A percentile compares a stretch with the other conserved stretches of the same genome.
These are phyloP conservation scores for Cryphonectria parasitica DNA, from an alignment of 2,329 filamentous ascomycete species.

Conservation along the genomic window DNA sequence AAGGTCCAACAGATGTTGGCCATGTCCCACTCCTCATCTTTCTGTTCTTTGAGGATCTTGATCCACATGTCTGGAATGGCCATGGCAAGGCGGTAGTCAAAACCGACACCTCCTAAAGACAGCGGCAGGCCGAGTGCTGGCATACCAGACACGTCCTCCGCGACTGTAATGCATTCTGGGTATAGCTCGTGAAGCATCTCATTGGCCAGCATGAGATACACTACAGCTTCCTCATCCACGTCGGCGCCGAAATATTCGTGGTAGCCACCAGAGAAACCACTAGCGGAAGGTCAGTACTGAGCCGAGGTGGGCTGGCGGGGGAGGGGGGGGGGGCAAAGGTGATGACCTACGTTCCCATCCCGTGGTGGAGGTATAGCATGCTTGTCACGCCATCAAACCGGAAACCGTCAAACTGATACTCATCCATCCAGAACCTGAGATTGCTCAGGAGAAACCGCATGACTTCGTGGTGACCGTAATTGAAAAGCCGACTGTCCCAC, in stretches of 20 bases:
- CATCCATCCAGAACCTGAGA: constrained; percentile 98
- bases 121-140: constrained; percentile 90
- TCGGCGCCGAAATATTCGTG: constrained; percentile 93
- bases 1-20: constrained; percentile 82
- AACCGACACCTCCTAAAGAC: constrained; percentile 87
- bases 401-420: constrained; percentile 96
- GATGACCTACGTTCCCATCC: constrained; percentile 83
- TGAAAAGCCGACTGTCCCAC: constrained; percentile 97
- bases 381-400: constrained; percentile 97
- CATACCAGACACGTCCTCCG: constrained; percentile 98
- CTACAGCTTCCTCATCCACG: constrained; percentile 91
- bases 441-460: constrained; percentile 95
- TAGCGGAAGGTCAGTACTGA: constrained; percentile 44
- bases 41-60: constrained; percentile 93
- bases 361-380: constrained; percentile 96
- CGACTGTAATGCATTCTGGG: constrained; percentile 85
- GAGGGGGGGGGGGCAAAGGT: background rate
- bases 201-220: constrained; percentile 95
- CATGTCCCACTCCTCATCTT: constrained; percentile 92
- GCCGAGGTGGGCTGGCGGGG: too few relatives aligned
- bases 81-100: constrained; percentile 97
- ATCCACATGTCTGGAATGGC: constrained; percentile 99
- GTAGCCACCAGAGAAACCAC: constrained; percentile 95
- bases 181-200: constrained; percentile 93
- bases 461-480: constrained; percentile 94